Evolutionary conservation across 129 eudicot species (phyloP), one percentile per base, ranked within the genome.

Genomic region (Pulicaria dysenterica): DNA sequence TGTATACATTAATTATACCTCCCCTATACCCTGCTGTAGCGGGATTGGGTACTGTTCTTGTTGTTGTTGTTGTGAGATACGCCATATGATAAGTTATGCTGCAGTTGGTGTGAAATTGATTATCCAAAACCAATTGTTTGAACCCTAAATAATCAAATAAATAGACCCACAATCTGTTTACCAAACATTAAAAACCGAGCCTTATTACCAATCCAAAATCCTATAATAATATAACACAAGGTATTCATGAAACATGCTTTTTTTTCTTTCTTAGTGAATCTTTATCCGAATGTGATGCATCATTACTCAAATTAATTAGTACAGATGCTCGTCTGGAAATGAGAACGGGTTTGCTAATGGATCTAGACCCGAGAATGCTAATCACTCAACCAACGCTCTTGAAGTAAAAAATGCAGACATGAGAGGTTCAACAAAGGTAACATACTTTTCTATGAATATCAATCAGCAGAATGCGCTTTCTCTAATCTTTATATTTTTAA

Each of bases 281-380:
- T 74, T 73, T 74, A 73, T 40, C 16, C 63, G 40, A 51, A 17
- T 50, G 17, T 43, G 19, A 61, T 56, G 57, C 58, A 37, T 59
- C 34, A 5, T 50, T 57, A 41, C 75, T 79, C 40, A 10, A 16
- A 17, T 73, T 51, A 45, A 56, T 74, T 44, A 37, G 17, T 77
- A 63, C 82, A 87, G 92, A 79, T 55, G 78, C 75, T 70, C 75
- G 14, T 79, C 87, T 53, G 79, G 78, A 76, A 58, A 43, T 46
- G 76, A 67, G 45, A 87, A 87, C 8, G 75, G 75, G 67, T n/a
- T 49, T 65, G 70, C 67, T 64, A 44, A 75, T 46, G 80, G 60
- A 56, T 75, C 48, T 44, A 64, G 75, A 48, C 79, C 84, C 43
- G 72, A 75, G 38, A 50, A 8, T 34, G 41, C 41, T 42, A 40